Percentiles rank a stretch among this genome's conserved stretches.
Conservation (phyloP, 1,284 basidiomycete species). For the Caloboletus firmus region DNA sequence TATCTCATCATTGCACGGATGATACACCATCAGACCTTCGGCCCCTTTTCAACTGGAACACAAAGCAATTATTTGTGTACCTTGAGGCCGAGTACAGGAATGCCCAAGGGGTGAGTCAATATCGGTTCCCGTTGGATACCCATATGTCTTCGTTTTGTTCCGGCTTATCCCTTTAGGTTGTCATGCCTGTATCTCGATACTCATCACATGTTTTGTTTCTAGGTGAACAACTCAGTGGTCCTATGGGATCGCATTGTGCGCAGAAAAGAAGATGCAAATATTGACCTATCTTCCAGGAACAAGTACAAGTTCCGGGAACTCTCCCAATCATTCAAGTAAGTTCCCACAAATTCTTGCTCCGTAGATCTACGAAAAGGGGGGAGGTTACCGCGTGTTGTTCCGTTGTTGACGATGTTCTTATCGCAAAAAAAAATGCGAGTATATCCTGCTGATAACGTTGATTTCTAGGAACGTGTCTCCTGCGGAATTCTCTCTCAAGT, state of each 20-base stretch:
- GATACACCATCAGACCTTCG: constrained; percentile 57
- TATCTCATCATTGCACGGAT: constrained; percentile 2
- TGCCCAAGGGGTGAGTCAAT: constrained; percentile 59
- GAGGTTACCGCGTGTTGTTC: constrained; percentile 23
- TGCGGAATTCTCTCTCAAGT: constrained; percentile 76
- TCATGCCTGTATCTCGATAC: constrained; percentile 6
- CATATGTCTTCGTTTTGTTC: constrained; percentile 10
- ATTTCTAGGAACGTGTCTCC: constrained; percentile 57
- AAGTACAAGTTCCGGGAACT: constrained; percentile 85
- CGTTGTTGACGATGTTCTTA: constrained; percentile 21
- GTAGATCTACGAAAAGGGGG: constrained; percentile 12
- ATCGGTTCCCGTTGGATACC: constrained; percentile 7
- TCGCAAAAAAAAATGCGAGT: no score
- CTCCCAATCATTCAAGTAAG: constrained; percentile 77
- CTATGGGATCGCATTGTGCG: constrained; percentile 91
- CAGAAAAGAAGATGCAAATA: constrained; percentile 69
- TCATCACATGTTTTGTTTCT: constrained; percentile 17
- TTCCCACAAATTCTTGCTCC: constrained; percentile 21
- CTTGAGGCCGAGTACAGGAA: constrained; percentile 79
- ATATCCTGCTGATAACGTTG: constrained; percentile 26
- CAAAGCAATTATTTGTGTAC: constrained; percentile 88
- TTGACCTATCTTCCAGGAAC: constrained; percentile 58
- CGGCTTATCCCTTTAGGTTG: background rate
- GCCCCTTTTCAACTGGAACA: constrained; percentile 91
- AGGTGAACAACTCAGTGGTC: constrained; percentile 82